These are phyloP conservation scores for Amylostereum areolatum DNA, from an alignment of 1,284 basidiomycete genomes.

Conservation along the genomic window DNA sequence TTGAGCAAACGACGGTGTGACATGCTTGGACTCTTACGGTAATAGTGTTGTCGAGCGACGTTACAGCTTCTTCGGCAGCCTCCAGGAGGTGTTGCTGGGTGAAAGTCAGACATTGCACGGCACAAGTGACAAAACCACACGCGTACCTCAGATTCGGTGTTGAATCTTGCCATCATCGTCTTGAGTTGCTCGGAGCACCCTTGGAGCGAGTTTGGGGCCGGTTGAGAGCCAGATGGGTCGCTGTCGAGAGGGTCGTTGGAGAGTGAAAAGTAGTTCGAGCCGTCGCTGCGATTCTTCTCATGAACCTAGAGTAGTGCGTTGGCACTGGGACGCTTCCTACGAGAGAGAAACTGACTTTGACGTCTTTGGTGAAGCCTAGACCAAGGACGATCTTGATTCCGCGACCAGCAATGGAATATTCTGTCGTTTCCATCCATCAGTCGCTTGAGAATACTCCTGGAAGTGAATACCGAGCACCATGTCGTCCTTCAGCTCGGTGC, in stretches of 20 bases:
- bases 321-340: no score
- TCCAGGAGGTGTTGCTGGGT: background rate
- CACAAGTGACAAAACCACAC: background rate
- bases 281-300: background rate
- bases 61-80: background rate
- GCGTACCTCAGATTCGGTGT: background rate
- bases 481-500: conserved; percentile 1
- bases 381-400: no score
- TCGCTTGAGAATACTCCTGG: background rate
- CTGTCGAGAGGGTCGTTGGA: background rate
- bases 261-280: background rate
- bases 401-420: no score
- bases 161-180: background rate
- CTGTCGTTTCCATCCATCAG: no score
- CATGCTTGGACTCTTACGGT: background rate
- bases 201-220: conserved; percentile 5
- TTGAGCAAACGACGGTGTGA: background rate
- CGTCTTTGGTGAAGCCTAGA: no score
- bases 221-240: background rate
- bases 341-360: no score
- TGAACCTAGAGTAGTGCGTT: no score
- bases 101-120: background rate
- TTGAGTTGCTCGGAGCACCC: background rate
- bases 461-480: background rate
- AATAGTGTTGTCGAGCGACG: conserved; percentile 1